Evolutionary conservation across 805 yeast genomes (phyloP).

Genomic region (Kodamaea sagamina): DNA sequence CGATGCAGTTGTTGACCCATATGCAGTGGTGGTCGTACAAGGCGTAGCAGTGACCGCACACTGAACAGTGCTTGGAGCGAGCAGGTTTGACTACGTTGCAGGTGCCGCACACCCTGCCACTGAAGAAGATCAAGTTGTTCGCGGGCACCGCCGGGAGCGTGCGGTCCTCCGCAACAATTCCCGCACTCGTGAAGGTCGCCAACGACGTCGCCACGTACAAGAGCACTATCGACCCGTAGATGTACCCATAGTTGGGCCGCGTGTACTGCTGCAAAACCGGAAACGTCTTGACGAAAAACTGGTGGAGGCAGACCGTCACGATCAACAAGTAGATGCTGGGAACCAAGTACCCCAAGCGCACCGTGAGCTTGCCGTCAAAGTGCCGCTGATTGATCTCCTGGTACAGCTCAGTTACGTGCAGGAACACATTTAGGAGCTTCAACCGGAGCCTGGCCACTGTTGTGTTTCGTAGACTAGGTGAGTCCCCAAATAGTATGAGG

Average conservation of each 20-base stretch:
- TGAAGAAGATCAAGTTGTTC: conserved; percentile 58
- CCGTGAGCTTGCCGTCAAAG: conserved; percentile 23
- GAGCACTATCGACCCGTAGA: conserved; percentile 31
- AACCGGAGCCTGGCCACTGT: conserved; percentile 28
- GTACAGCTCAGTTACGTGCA: conserved; percentile 9
- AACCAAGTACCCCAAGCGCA: conserved; percentile 43
- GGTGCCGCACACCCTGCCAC: conserved; percentile 47
- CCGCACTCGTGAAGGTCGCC: conserved; percentile 48
- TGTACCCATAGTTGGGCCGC: conserved; percentile 19
- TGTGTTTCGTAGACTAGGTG: conserved; percentile 44
- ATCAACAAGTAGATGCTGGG: conserved; percentile 44
- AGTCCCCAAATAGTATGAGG: conserved; percentile 47
- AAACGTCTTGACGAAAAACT: conserved; percentile 34
- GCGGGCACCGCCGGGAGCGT: conserved; percentile 27
- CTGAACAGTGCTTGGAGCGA: conserved; percentile 62
- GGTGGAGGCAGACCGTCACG: conserved; percentile 34
- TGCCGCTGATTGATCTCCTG: conserved; percentile 22
- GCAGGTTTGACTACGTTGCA: conserved; percentile 55
- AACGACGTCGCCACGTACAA: conserved; percentile 38
- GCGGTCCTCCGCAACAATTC: conserved; percentile 24
- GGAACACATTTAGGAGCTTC: conserved; percentile 11
- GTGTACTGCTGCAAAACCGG: conserved; percentile 17
- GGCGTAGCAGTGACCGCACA: conserved; percentile 56
- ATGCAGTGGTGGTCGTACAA: conserved; percentile 62
- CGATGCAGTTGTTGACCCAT: conserved; percentile 76